Conservation (phyloP, 345 rosid genomes). For the Moringa oleifera region DNA sequence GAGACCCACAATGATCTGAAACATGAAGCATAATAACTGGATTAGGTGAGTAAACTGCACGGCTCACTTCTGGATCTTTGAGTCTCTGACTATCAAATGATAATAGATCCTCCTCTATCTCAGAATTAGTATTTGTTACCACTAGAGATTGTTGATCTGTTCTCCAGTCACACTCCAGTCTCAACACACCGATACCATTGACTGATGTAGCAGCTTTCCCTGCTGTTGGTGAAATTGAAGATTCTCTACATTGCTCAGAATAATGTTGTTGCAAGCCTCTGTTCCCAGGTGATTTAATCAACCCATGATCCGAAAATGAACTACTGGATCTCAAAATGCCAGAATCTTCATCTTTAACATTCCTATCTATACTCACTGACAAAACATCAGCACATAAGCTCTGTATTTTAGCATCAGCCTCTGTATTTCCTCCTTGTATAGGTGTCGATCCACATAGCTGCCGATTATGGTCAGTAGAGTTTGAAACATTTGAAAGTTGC, state of each 20-base stretch:
- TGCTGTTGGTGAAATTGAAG: conserved; percentile 18
- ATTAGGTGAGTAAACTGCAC: conserved; percentile 29
- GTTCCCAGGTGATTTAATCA: conserved; percentile 31
- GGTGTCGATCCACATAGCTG: conserved; percentile 11
- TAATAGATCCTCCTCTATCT: conserved; percentile 57
- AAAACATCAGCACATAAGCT: conserved; percentile 29
- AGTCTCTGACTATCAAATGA: conserved; percentile 53
- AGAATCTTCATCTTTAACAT: conserved; percentile 27
- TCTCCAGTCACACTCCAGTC: conserved; percentile 35
- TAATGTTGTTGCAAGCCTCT: conserved; percentile 27
- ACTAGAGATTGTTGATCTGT: conserved; percentile 23
- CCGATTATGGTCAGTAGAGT: conserved; percentile 14
- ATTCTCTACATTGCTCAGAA: conserved; percentile 26
- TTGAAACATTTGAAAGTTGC: conserved; percentile 19
- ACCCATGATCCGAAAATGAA: conserved; percentile 33
- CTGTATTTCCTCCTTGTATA: conserved; percentile 16
- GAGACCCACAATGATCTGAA: conserved; percentile 38
- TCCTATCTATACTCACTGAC: conserved; percentile 31
- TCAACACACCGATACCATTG: conserved; percentile 22
- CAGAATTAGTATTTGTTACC: conserved; percentile 19
- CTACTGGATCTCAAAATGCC: conserved; percentile 22
- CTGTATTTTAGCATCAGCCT: conserved; percentile 17
- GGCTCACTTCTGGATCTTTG: conserved; percentile 53
- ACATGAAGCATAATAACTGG: conserved; percentile 32
- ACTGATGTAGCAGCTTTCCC: conserved; percentile 21